Base-by-base conservation (phyloP, 2,329 filamentous ascomycete species). In the Sporothrix phasma region DNA sequence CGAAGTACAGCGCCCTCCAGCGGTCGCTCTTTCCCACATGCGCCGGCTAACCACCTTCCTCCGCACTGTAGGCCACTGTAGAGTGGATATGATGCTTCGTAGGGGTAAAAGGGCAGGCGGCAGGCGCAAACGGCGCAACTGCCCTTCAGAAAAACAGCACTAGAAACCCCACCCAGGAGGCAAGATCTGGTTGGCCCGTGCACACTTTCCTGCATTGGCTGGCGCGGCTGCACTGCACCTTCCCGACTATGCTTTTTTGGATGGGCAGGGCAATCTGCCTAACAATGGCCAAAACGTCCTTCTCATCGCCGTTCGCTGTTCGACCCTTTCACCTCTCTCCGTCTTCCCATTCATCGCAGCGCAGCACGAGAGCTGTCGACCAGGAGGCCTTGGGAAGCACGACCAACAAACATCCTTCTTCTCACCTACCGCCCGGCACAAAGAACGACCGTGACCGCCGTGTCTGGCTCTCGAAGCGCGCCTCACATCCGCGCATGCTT, bases 101-200 rank as follows among this genome's bases (percentile, higher is more conserved):
- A n/a, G n/a, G n/a, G n/a, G 31, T 34, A 34, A 5, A 3, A 24
- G 13, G 15, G 24, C 31, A 54, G 15, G 49, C 37, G 49, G n/a
- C 5, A 54, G 49, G 49, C 49, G 29, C 49, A 54, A 10, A 8
- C 49, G 49, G 22, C 29, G 10, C 49, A 54, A 54, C 49, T 54
- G 49, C 29, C 43, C 10, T 4, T 46, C 49, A 37, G n/a, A 24
- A 56, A 17, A 8, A 41, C 53, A 41, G 53, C 53, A 39, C 58
- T 43, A 29, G 8, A 43, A 29, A 19, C 37, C 37, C 56, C 56
- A 46, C 56, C 19, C 41, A 34, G 26, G 45, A 45, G 45, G 43
- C 34, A 41, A 13, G 46, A 6, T 37, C 49, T 54, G 7, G 43
- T 31, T 64, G 64, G 62, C 59, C 54, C 56, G 61, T 66, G 61